Percentiles rank a stretch among this genome's conserved stretches.
Evolutionary conservation across 352 stramenopile species (phyloP).

Genomic region (Phytophthora ohioensis): DNA sequence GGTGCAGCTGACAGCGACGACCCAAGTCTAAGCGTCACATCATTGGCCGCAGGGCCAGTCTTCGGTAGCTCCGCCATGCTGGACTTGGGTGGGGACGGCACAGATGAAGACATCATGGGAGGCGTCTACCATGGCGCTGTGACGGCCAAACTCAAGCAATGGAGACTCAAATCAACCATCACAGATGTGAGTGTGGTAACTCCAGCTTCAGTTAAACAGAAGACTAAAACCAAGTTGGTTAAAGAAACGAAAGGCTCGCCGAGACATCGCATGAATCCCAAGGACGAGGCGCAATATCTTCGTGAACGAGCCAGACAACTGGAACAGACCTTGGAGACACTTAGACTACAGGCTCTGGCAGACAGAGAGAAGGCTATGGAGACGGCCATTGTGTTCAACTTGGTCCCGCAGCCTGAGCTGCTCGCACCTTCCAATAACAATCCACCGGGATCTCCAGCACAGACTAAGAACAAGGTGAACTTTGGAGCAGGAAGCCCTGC

Average conservation of each 20-base stretch:
- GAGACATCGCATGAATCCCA: slow-evolving; percentile 33
- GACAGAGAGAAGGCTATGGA: slow-evolving; percentile 38
- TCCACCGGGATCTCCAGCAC: slow-evolving; percentile 25
- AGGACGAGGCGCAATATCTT: slow-evolving; percentile 43
- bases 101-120: slow-evolving; percentile 32
- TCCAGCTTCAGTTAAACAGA: background rate
- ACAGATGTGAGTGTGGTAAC: slow-evolving; percentile 24
- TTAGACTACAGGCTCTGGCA: slow-evolving; percentile 30
- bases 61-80: slow-evolving; percentile 23
- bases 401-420: slow-evolving; percentile 34
- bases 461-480: slow-evolving; percentile 20
- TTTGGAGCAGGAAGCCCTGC: slow-evolving; percentile 22
- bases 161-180: slow-evolving; percentile 33
- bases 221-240: slow-evolving; percentile 16
- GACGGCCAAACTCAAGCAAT: slow-evolving; percentile 33
- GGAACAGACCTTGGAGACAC: slow-evolving; percentile 33
- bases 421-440: slow-evolving; percentile 16
- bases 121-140: slow-evolving; percentile 32
- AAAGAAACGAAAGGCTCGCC: slow-evolving; percentile 12
- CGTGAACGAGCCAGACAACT: slow-evolving; percentile 26
- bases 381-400: slow-evolving; percentile 38
- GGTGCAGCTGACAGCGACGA: slow-evolving; percentile 16
- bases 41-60: slow-evolving; percentile 11
- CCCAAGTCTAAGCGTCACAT: slow-evolving; percentile 10
- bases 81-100: slow-evolving; percentile 30